Base-by-base conservation (phyloP, 441 rosid genomes). In the Populus hybrid region DNA sequence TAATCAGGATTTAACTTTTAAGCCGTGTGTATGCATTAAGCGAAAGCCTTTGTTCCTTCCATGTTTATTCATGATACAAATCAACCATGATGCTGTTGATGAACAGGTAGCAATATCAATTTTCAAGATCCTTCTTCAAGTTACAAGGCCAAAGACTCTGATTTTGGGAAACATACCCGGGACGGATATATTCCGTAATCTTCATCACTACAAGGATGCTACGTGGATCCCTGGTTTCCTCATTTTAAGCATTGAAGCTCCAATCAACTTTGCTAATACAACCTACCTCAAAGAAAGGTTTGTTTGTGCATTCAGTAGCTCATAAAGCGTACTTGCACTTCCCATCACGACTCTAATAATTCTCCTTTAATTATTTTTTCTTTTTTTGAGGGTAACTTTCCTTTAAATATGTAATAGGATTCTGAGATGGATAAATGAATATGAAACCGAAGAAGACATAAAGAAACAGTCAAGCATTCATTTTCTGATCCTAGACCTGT, bases 221-320 rank as follows among this genome's bases (percentile, higher is more conserved):
- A 61, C 82, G 7, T 88, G 80, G 84, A 83, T 91, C 65, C 94
- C 96, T 0, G 99, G 94, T 26, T 86, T 93, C 76, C 95, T 95
- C 68, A 85, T 93, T 68, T 82, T 95, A 71, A 87, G 97, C 88
- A 83, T 93, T 23, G 96, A 93, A 84, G 85, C 99, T 66, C 89
- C 97, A 0, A 87, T 95, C 82, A 95, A 93, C 81, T 95, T 95
- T 79, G 94, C 98, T 35, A 95, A 95, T 77, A 80, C 95, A 18
- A 87, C 88, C 18, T 95, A 95, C 81, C 95, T 95, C 81, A 89
- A 89, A 35, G 98, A 95, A 80, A 91, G 99, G 99, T 92, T 78
- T 21, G 78, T 68, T 28, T 10, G 23, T 33, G n/a, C 38, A 18
- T 31, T 36, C 18, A 77, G 7, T 6, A 42, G 53, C 56, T 29